Percentiles rank a stretch among this genome's conserved stretches.
Conservation (phyloP, 2,329 filamentous ascomycete genomes). For the Pseudocercospora eumusae region DNA sequence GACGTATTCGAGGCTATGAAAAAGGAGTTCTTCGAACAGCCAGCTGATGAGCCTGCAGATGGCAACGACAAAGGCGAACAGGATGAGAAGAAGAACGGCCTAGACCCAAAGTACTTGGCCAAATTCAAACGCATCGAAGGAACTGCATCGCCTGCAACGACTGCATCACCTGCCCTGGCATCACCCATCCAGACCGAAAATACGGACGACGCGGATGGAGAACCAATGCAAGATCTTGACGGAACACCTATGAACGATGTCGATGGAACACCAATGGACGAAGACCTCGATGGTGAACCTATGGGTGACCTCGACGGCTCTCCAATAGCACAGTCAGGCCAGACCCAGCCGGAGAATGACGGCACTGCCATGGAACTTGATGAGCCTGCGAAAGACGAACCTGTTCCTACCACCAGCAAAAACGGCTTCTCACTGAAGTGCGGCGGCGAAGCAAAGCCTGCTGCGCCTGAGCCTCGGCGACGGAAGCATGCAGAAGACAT, state of each 20-base stretch:
- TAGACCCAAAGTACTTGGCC: constrained; percentile 30
- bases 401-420: constrained; percentile 6
- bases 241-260: constrained; percentile 43
- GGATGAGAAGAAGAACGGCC: constrained; percentile 41
- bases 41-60: constrained; percentile 58
- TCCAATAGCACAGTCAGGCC: constrained; percentile 15
- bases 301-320: constrained; percentile 35
- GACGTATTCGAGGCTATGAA: constrained; percentile 72
- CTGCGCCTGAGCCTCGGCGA: constrained; percentile 50
- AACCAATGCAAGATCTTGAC: constrained; percentile 41
- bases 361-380: constrained; percentile 29
- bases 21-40: constrained; percentile 70
- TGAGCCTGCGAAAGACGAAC: background rate
- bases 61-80: constrained; percentile 47
- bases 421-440: constrained; percentile 33
- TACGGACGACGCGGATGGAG: constrained; percentile 38
- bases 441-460: constrained; percentile 31
- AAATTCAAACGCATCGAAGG: constrained; percentile 57
- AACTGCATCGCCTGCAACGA: constrained; percentile 40
- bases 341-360: background rate
- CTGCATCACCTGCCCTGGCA: constrained; percentile 19
- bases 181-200: constrained; percentile 12
- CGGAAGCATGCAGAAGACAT: constrained; percentile 79
- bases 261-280: constrained; percentile 49
- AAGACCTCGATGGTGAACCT: constrained; percentile 35